phyloP scores from a whole-genome alignment of 1,284 basidiomycete species.

The Ceratobasidium sp. region DNA sequence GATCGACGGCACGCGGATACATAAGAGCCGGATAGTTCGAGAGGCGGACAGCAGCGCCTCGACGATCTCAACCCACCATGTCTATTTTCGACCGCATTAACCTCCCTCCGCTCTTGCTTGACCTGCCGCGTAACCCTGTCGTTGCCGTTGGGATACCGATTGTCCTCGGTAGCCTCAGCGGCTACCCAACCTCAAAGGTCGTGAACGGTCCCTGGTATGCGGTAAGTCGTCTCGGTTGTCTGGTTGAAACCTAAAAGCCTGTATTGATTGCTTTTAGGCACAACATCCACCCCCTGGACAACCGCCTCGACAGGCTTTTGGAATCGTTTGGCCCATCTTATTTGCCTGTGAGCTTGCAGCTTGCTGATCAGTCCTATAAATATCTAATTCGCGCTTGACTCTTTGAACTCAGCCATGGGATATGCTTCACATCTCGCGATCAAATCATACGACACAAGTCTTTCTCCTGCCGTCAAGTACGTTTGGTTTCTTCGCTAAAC shows the following conservation, averaged over 20 bases:
- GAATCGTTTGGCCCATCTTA: slow-evolving; percentile 68
- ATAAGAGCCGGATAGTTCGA: not conserved
- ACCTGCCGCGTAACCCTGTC: slow-evolving; percentile 67
- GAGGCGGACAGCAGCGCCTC: not conserved
- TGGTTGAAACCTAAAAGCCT: not conserved
- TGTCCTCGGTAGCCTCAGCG: slow-evolving; percentile 65
- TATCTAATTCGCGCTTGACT: slow-evolving; percentile 18
- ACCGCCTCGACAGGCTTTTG: slow-evolving; percentile 65
- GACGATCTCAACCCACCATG: slow-evolving; percentile 45
- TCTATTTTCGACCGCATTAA: slow-evolving; percentile 48
- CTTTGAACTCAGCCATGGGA: slow-evolving; percentile 65
- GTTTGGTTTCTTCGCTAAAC: slow-evolving; percentile 1
- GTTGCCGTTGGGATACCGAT: slow-evolving; percentile 72
- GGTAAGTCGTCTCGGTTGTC: slow-evolving; percentile 53
- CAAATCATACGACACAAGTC: slow-evolving; percentile 63
- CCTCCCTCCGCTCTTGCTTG: slow-evolving; percentile 63
- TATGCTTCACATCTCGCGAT: slow-evolving; percentile 76
- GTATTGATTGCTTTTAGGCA: not conserved
- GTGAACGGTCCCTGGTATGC: slow-evolving; percentile 68
- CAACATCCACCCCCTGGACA: slow-evolving; percentile 57
- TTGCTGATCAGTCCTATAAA: slow-evolving; percentile 46
- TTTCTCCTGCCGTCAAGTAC: slow-evolving; percentile 58
- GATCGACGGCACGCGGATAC: not conserved
- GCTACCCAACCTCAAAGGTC: slow-evolving; percentile 61
- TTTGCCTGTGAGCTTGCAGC: slow-evolving; percentile 53